Evolutionary conservation across 352 stramenopile genomes (phyloP).

Genomic region (Phytophthora melonis): DNA sequence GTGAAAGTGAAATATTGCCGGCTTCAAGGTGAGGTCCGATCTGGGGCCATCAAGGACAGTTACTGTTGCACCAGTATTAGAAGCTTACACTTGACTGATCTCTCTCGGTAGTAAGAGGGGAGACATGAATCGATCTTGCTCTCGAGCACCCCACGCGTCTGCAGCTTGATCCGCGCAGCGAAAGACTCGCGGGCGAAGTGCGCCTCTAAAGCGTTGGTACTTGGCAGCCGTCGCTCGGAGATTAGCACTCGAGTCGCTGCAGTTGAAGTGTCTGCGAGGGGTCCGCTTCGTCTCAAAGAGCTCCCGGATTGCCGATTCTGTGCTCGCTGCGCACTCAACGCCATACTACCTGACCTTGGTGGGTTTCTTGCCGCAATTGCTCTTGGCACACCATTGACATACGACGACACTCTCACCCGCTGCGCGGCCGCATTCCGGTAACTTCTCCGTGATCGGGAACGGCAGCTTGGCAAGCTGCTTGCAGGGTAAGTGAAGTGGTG

Average conservation of each 20-base stretch:
- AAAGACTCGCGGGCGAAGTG: background rate
- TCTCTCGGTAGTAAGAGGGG: background rate
- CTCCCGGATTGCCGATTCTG: background rate
- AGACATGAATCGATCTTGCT: background rate
- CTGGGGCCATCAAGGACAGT: slow-evolving; percentile 1
- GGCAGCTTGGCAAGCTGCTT: no score
- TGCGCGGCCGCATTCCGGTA: background rate
- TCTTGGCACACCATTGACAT: background rate
- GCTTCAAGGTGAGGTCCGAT: background rate
- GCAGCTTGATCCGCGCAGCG: background rate
- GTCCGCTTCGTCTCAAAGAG: background rate
- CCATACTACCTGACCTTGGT: background rate
- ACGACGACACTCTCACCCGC: no score
- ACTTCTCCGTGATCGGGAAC: slow-evolving; percentile 1
- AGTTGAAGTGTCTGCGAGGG: background rate
- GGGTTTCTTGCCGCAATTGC: background rate
- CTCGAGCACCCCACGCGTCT: background rate
- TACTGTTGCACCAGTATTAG: background rate
- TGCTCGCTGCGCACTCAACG: background rate
- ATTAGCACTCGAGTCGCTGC: background rate
- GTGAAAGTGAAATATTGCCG: background rate
- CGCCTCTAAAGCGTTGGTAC: background rate
- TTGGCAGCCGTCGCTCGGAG: background rate
- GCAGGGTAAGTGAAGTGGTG: no score
- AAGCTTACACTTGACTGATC: background rate